These are phyloP conservation scores for Candida michaelii DNA, from an alignment of 805 yeast species.

Conservation along the genomic window DNA sequence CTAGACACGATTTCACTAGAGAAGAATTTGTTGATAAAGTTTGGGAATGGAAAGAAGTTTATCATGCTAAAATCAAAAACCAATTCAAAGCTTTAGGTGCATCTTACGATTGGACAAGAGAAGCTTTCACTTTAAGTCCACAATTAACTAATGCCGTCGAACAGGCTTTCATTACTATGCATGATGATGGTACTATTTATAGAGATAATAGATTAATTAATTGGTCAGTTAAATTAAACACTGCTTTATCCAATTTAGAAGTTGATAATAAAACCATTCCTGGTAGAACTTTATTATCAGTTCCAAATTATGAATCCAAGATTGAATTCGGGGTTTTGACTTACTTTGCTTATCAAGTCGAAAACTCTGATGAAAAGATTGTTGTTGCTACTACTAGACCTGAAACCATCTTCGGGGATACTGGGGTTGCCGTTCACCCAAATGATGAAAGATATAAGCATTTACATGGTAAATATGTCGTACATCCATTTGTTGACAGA, in stretches of 20 bases:
- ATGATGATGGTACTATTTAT: conserved; percentile 93
- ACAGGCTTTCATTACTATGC: conserved; percentile 88
- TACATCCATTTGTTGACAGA: conserved; percentile 88
- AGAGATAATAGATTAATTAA: conserved; percentile 91
- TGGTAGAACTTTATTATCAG: conserved; percentile 75
- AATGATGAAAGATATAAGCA: conserved; percentile 90
- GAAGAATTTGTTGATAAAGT: conserved; percentile 84
- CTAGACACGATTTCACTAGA: conserved; percentile 95
- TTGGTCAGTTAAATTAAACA: conserved; percentile 94
- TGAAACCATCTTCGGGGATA: conserved; percentile 96
- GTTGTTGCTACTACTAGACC: conserved; percentile 99
- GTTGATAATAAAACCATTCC: conserved; percentile 89
- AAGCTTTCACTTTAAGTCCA: conserved; percentile 89
- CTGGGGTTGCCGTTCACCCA: conserved; percentile 97
- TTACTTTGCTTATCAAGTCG: conserved; percentile 90
- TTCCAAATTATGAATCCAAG: conserved; percentile 88
- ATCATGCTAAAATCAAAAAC: conserved; percentile 78
- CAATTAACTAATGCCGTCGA: conserved; percentile 73
- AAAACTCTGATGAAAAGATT: conserved; percentile 78
- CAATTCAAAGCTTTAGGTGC: conserved; percentile 91
- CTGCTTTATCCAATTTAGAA: conserved; percentile 94
- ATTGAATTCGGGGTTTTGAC: conserved; percentile 96
- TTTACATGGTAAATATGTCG: conserved; percentile 87
- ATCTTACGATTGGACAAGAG: conserved; percentile 94
- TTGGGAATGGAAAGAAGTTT: conserved; percentile 98